Evolutionary conservation across 306 rosid genomes (phyloP).

Genomic region (Corylus heterophylla): DNA sequence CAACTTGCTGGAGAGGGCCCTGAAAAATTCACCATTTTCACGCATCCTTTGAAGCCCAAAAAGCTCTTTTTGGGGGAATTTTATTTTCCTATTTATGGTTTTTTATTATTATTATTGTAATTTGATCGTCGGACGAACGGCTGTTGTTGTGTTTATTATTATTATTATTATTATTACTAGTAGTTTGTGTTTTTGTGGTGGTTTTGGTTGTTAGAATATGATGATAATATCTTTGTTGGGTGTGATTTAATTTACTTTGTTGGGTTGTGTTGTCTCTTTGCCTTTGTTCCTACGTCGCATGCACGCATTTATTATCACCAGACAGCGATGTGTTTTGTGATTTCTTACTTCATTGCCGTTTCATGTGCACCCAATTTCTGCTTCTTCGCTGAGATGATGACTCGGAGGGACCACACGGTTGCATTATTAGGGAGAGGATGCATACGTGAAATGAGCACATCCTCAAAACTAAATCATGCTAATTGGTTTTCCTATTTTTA

Average conservation of each 20-base stretch:
- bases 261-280: slow-evolving; percentile 52
- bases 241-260: slow-evolving; percentile 42
- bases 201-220: slow-evolving; percentile 23
- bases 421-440: slow-evolving; percentile 48
- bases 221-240: slow-evolving; percentile 40
- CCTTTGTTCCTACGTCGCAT: slow-evolving; percentile 61
- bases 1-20: slow-evolving; percentile 36
- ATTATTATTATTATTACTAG: too few relatives aligned
- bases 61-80: neutral
- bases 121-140: slow-evolving; percentile 15
- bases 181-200: neutral
- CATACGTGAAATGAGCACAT: slow-evolving; percentile 8
- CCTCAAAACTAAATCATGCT: too few relatives aligned
- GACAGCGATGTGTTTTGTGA: slow-evolving; percentile 51
- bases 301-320: slow-evolving; percentile 67
- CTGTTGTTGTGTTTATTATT: slow-evolving; percentile 5
- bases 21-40: slow-evolving; percentile 16
- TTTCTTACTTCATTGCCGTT: slow-evolving; percentile 8
- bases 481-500: too few relatives aligned
- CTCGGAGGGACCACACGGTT: slow-evolving; percentile 46
- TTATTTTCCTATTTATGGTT: neutral
- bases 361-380: slow-evolving; percentile 10
- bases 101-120: neutral
- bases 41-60: neutral
- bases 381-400: slow-evolving; percentile 16